Conservation (phyloP, 2,329 filamentous ascomycete genomes). For the Cyphellophora attinorum region DNA sequence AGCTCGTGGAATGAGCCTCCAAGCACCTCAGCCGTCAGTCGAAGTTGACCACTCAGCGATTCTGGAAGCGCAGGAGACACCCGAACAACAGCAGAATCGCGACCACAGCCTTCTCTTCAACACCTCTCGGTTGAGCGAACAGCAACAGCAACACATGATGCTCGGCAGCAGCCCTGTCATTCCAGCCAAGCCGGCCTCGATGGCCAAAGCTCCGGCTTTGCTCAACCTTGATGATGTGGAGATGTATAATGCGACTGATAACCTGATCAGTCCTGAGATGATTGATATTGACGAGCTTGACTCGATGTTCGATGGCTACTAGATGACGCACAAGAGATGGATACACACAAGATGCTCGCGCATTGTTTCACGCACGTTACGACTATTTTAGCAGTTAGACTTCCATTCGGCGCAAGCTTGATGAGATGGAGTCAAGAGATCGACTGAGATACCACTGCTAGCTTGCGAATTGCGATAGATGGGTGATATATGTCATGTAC, state of each 20-base stretch:
- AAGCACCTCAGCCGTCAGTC: slow-evolving; percentile 26
- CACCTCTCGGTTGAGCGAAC: no score
- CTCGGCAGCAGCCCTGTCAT: slow-evolving; percentile 28
- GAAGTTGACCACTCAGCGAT: slow-evolving; percentile 9
- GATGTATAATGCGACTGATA: slow-evolving; percentile 44
- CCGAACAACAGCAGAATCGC: slow-evolving; percentile 36
- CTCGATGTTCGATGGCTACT: slow-evolving; percentile 69
- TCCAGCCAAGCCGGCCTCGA: slow-evolving; percentile 8
- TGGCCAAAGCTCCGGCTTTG: slow-evolving; percentile 30
- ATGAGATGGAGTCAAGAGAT: no score
- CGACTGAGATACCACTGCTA: no score
- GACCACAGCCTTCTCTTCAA: slow-evolving; percentile 22
- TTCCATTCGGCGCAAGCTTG: no score
- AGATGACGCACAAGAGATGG: no score
- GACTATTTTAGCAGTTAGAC: no score
- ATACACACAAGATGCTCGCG: no score
- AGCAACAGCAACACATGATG: slow-evolving; percentile 27
- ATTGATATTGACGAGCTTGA: slow-evolving; percentile 92
- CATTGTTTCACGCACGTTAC: no score
- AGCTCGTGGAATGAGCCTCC: slow-evolving; percentile 39
- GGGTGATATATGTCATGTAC: no score
- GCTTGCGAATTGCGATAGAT: no score
- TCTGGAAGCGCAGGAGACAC: slow-evolving; percentile 23
- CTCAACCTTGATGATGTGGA: slow-evolving; percentile 35
- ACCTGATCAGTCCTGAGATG: slow-evolving; percentile 66